Evolutionary conservation across 2,329 filamentous ascomycete species (phyloP).

Genomic region (Dactylellina drechsleri): DNA sequence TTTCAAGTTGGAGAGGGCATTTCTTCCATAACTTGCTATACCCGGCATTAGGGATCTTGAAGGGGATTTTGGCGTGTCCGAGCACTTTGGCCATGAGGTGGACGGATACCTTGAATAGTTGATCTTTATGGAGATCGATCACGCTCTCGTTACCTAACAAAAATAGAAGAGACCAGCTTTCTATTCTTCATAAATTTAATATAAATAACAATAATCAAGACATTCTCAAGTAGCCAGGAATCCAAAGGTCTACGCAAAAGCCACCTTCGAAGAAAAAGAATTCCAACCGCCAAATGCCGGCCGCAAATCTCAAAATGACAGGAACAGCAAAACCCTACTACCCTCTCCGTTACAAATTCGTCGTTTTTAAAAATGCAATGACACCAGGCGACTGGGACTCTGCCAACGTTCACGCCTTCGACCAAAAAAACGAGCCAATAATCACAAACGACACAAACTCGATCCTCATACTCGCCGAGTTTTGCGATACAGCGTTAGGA

Average conservation of each 20-base stretch:
- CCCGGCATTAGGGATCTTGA: not conserved
- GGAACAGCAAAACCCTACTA: not conserved
- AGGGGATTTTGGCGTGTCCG: conserved; percentile 3
- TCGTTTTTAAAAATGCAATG: conserved; percentile 31
- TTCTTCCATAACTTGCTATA: not conserved
- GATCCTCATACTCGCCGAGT: conserved; percentile 15
- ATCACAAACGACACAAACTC: not conserved
- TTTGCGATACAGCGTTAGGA: conserved; percentile 15
- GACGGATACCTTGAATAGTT: conserved; percentile 1
- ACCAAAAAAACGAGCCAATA: not conserved
- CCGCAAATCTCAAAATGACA: not conserved
- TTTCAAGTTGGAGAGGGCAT: not conserved
- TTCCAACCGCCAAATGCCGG: not conserved
- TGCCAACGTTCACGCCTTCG: conserved; percentile 18
- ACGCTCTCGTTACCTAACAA: too few species aligned
- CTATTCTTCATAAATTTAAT: too few species aligned
- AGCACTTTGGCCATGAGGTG: conserved; percentile 15
- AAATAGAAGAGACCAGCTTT: too few species aligned
- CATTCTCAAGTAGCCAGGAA: too few species aligned
- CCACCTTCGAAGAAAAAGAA: too few species aligned
- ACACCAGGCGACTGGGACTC: conserved; percentile 7
- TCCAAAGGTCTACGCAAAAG: too few species aligned
- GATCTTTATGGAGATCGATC: too few species aligned
- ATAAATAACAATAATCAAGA: too few species aligned
- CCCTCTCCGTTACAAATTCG: conserved; percentile 24